Evolutionary conservation across 768 basidiomycete genomes (phyloP).

Genomic region (Hygrophoropsis aurantiaca): DNA sequence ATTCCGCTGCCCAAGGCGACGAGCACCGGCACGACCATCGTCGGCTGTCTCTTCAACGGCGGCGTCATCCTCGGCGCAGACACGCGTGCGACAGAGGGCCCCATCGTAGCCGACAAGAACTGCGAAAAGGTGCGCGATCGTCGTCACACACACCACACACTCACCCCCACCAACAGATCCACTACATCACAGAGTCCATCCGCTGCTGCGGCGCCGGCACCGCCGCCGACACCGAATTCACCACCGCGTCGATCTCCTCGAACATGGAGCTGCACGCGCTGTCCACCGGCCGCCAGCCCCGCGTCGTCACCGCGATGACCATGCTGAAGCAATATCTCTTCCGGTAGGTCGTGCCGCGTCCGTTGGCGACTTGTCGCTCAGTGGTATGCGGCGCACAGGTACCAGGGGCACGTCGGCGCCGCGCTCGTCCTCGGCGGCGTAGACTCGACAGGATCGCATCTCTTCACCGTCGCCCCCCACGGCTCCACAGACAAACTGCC

Average conservation of each 20-base stretch:
- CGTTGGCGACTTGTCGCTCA: conserved; percentile 15
- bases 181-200: conserved; percentile 93
- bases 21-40: conserved; percentile 96
- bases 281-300: conserved; percentile 86
- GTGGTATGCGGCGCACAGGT: conserved; percentile 45
- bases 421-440: conserved; percentile 96
- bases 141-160: neutral
- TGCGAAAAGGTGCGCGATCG: conserved; percentile 84
- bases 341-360: conserved; percentile 45
- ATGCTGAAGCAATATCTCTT: conserved; percentile 97
- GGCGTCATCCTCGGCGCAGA: conserved; percentile 96
- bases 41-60: conserved; percentile 90
- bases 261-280: conserved; percentile 94
- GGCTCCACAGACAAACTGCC: conserved; percentile 98
- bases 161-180: conserved; percentile 63
- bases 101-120: conserved; percentile 98
- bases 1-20: conserved; percentile 79
- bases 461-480: conserved; percentile 95
- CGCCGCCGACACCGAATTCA: conserved; percentile 97
- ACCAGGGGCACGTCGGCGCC: conserved; percentile 93
- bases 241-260: conserved; percentile 91
- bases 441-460: conserved; percentile 90
- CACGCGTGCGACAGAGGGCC: conserved; percentile 92
- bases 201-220: conserved; percentile 98
- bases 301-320: conserved; percentile 98